Percentiles rank a stretch among this genome's conserved stretches.
Evolutionary conservation across 768 basidiomycete species (phyloP).

Genomic region (Mycena floridula): DNA sequence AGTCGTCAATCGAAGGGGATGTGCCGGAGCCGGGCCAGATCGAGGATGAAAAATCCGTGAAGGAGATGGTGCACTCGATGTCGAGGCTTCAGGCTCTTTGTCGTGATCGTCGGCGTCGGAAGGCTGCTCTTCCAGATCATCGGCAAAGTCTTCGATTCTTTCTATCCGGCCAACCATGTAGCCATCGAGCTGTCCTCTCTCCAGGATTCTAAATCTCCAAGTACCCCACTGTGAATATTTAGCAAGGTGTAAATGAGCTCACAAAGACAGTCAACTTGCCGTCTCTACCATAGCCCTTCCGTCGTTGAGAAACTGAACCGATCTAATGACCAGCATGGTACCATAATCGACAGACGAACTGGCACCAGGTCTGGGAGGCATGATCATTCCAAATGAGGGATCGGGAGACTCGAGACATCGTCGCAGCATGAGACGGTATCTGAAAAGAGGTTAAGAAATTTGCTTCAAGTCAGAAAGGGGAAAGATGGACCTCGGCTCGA

Average conservation of each 20-base stretch:
- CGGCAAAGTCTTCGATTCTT: slow-evolving; percentile 34
- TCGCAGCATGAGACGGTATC: slow-evolving; percentile 93
- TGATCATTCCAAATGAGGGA: slow-evolving; percentile 92
- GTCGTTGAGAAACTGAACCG: slow-evolving; percentile 83
- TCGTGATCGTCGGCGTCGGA: slow-evolving; percentile 23
- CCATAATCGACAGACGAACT: slow-evolving; percentile 59
- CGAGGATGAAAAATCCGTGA: slow-evolving; percentile 3
- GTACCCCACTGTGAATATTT: slow-evolving; percentile 27
- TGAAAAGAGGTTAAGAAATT: too few relatives aligned
- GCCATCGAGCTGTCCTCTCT: slow-evolving; percentile 80
- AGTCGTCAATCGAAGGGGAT: slow-evolving; percentile 5
- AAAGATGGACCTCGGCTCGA: slow-evolving; percentile 69
- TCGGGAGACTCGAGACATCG: slow-evolving; percentile 76
- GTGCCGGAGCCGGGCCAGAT: slow-evolving; percentile 29
- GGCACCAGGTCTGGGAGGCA: slow-evolving; percentile 48
- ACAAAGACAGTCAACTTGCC: slow-evolving; percentile 15
- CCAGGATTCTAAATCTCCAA: slow-evolving; percentile 80
- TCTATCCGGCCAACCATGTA: slow-evolving; percentile 86
- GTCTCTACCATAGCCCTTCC: slow-evolving; percentile 82
- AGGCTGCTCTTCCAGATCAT: slow-evolving; percentile 30
- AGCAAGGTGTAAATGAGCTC: neutral
- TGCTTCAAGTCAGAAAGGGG: slow-evolving; percentile 2
- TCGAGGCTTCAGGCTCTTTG: slow-evolving; percentile 18
- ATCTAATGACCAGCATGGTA: slow-evolving; percentile 87
- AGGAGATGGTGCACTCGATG: neutral